Evolutionary conservation across 192 early-diverging fungal species (phyloP), one percentile per base, ranked within the genome.

Genomic region (Backusella sp.): DNA sequence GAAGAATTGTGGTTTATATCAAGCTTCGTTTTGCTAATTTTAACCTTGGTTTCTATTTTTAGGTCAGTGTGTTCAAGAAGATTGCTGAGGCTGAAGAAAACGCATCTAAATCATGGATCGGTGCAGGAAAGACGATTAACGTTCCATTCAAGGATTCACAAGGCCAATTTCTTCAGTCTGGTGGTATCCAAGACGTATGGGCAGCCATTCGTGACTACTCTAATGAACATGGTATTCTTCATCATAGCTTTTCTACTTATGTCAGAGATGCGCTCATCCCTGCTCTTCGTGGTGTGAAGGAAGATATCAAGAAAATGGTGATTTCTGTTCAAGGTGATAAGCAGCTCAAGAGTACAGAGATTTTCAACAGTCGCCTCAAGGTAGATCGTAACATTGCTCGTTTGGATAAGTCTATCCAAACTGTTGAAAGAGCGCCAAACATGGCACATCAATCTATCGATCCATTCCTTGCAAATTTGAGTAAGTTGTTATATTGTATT

Each of bases 181-280:
- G 80, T 34, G 80, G 80, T 11, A 70, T 81, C 32, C 80, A 81
- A 34, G 73, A 77, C 26, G 73, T 81, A 9, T 81, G 80, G 80
- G 30, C 67, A 8, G 15, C 76, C 1, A 41, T 71, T 5, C 72
- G 76, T 3, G 67, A 81, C 36, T 81, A 77, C 59, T n/a, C 76
- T 1, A 34, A 77, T 15, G 67, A 77, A 14, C 52, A 72, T 9
- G 66, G 76, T 42, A 77, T 74, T 21, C 15, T 72, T 7, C 76
- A 77, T 21, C 72, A 81, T 36, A 76, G 77, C 12, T 77, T 74
- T 42, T 73, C 39, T 19, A 39, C 39, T 49, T 81, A 66, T 49
- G 70, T 81, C 1, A 52, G 72, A 23, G 32, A 39, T 39, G 39
- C 53, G 21, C 36, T 81, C 28, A 49, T 81, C 6, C 76, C 72